Evolutionary conservation across 108 stramenopile genomes (phyloP).

Genomic region (Epithemia pelagica): DNA sequence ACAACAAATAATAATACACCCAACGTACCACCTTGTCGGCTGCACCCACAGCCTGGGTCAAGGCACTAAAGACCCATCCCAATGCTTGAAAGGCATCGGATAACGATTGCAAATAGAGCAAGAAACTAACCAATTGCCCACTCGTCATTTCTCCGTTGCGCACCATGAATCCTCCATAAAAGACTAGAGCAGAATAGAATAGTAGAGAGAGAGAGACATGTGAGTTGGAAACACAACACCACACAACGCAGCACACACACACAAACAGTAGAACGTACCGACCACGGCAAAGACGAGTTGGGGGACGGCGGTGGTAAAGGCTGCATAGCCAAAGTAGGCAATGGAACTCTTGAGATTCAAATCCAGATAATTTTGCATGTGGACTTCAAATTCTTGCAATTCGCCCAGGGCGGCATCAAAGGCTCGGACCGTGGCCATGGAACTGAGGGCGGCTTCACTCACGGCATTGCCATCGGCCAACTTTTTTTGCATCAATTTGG

Average conservation of each 20-base stretch:
- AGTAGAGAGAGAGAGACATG: background rate
- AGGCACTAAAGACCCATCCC: slow-evolving; percentile 46
- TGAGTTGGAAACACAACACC: too few relatives aligned
- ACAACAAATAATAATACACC: too few relatives aligned
- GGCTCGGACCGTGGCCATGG: slow-evolving; percentile 76
- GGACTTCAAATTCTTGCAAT: slow-evolving; percentile 41
- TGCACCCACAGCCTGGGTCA: slow-evolving; percentile 64
- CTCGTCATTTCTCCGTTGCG: slow-evolving; percentile 41
- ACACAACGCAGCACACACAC: too few relatives aligned
- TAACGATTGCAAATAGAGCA: slow-evolving; percentile 50
- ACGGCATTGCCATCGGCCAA: slow-evolving; percentile 74
- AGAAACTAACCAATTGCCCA: slow-evolving; percentile 60
- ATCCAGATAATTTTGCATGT: slow-evolving; percentile 46
- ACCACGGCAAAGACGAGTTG: slow-evolving; percentile 65
- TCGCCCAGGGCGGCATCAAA: slow-evolving; percentile 69
- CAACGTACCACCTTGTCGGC: slow-evolving; percentile 57
- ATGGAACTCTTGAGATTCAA: slow-evolving; percentile 40
- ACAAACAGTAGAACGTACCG: too few relatives aligned
- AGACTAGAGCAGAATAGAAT: slow-evolving; percentile 25
- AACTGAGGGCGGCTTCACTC: slow-evolving; percentile 59
- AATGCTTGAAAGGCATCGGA: slow-evolving; percentile 49
- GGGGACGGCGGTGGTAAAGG: slow-evolving; percentile 55
- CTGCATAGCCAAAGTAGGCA: slow-evolving; percentile 64
- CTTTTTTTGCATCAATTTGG: slow-evolving; percentile 74
- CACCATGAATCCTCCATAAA: slow-evolving; percentile 71